Percentiles rank a stretch among this genome's conserved stretches.
Evolutionary conservation across 331 rosid genomes (phyloP).

Genomic region (Malus hybrid): DNA sequence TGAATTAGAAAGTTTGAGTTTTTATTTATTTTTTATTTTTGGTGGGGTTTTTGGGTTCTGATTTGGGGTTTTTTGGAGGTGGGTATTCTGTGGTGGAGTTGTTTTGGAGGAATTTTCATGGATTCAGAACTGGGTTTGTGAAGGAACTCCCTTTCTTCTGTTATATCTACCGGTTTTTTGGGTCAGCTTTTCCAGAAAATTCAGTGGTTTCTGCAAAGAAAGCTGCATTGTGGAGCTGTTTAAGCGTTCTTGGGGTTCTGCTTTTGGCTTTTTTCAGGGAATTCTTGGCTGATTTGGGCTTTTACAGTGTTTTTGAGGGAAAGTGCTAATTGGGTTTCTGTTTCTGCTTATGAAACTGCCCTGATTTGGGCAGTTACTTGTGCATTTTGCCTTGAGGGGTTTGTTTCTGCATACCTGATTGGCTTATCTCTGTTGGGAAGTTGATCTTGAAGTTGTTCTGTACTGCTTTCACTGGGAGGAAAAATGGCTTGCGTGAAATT

Average conservation of each 20-base stretch:
- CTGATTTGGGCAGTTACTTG: slow-evolving; percentile 11
- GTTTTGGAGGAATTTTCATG: slow-evolving; percentile 34
- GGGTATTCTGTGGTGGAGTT: slow-evolving; percentile 37
- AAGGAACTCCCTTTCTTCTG: slow-evolving; percentile 5
- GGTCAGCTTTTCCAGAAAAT: slow-evolving; percentile 5
- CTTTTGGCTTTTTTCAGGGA: neutral
- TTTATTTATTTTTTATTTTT: neutral
- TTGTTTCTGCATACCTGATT: slow-evolving; percentile 13
- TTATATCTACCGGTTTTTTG: slow-evolving; percentile 24
- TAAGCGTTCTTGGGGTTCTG: slow-evolving; percentile 3
- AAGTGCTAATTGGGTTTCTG: slow-evolving; percentile 5
- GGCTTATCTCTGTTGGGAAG: slow-evolving; percentile 13
- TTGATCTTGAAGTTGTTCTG: slow-evolving; percentile 3
- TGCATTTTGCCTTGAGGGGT: neutral
- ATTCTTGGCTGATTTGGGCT: slow-evolving; percentile 5
- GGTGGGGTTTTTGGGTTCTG: slow-evolving; percentile 17
- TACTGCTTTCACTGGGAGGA: slow-evolving; percentile 20
- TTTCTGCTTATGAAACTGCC: slow-evolving; percentile 7
- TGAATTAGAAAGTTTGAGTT: slow-evolving; percentile 11
- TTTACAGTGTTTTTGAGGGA: neutral
- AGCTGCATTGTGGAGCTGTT: slow-evolving; percentile 42
- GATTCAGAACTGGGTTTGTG: slow-evolving; percentile 21
- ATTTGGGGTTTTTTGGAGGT: slow-evolving; percentile 17
- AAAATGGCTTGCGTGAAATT: slow-evolving; percentile 94
- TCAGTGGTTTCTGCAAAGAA: slow-evolving; percentile 23